A percentile compares a stretch with the other conserved stretches of the same genome.
Conservation (phyloP, 169 alveolate species). For the Neospora caninum region DNA sequence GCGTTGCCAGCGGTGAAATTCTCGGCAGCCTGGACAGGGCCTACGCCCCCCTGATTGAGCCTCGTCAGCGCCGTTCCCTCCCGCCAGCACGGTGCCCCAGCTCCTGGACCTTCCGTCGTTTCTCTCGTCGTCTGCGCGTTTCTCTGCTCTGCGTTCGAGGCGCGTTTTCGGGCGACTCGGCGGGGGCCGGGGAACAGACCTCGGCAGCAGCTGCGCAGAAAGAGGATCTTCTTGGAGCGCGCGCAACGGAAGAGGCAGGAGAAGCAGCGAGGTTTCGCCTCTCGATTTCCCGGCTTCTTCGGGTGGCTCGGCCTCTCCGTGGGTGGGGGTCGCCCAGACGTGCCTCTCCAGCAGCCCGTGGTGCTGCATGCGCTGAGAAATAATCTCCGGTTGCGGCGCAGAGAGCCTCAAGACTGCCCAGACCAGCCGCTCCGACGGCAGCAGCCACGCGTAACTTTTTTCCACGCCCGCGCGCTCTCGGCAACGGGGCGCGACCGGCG, state of each 20-base stretch:
- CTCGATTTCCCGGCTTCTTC: background rate
- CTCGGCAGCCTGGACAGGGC: background rate
- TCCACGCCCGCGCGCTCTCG: background rate
- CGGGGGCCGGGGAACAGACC: background rate
- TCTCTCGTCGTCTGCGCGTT: background rate
- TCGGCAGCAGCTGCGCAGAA: background rate
- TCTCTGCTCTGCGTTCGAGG: background rate
- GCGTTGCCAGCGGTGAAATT: background rate
- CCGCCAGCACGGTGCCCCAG: background rate
- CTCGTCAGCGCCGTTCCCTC: background rate
- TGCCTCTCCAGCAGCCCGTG: background rate
- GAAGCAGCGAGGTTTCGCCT: background rate
- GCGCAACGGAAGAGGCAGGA: conserved; percentile 11
- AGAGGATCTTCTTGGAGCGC: conserved; percentile 12
- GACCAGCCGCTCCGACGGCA: background rate
- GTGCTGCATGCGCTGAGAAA: background rate
- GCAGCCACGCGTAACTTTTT: background rate
- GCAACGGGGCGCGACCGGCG: background rate
- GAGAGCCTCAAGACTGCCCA: background rate
- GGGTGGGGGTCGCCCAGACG: background rate
- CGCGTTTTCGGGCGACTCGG: background rate
- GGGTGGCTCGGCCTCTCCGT: too few species aligned
- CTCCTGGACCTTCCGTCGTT: background rate
- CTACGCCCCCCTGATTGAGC: background rate
- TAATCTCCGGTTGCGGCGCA: background rate